Percentiles rank a stretch among this genome's conserved stretches.
Conservation (phyloP, 106 monocot genomes). For the Apostasia ramifera region DNA sequence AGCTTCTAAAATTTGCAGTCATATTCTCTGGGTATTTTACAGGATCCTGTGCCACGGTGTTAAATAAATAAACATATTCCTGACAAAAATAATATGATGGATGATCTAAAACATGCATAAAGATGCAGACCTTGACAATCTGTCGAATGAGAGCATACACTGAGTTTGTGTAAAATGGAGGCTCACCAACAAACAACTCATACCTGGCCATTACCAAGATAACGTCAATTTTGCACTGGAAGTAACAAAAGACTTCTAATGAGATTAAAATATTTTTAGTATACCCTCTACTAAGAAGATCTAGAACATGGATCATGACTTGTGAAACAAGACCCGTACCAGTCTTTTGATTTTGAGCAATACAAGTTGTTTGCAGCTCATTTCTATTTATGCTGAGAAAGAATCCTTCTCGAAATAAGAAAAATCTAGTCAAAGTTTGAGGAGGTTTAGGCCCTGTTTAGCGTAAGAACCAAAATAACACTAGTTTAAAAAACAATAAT, state of each 20-base stretch:
- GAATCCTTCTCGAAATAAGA: too few species aligned
- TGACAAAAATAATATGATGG: neutral
- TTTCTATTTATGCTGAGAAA: too few species aligned
- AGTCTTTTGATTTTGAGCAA: too few species aligned
- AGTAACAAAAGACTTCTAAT: neutral
- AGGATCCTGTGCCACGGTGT: constrained; percentile 68
- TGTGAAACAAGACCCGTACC: too few species aligned
- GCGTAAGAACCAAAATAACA: too few species aligned
- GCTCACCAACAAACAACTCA: constrained; percentile 97
- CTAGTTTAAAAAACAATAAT: too few species aligned
- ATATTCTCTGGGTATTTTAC: constrained; percentile 99
- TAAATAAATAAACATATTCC: constrained; percentile 4
- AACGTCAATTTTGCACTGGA: neutral
- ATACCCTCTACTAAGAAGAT: neutral
- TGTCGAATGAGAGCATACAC: constrained; percentile 97
- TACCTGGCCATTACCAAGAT: constrained; percentile 40
- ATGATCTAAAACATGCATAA: neutral
- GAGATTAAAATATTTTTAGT: neutral
- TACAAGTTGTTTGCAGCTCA: too few species aligned
- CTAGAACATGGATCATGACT: too few species aligned
- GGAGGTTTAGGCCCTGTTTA: too few species aligned
- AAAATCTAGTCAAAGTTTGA: too few species aligned
- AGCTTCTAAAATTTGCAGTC: constrained; percentile 83
- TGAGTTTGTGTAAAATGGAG: constrained; percentile 98
- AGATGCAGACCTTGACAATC: constrained; percentile 75